A percentile compares a stretch with the other conserved stretches of the same genome.
These are phyloP conservation scores for Lachancea meyersii DNA, from an alignment of 805 yeast species.

Conservation along the genomic window DNA sequence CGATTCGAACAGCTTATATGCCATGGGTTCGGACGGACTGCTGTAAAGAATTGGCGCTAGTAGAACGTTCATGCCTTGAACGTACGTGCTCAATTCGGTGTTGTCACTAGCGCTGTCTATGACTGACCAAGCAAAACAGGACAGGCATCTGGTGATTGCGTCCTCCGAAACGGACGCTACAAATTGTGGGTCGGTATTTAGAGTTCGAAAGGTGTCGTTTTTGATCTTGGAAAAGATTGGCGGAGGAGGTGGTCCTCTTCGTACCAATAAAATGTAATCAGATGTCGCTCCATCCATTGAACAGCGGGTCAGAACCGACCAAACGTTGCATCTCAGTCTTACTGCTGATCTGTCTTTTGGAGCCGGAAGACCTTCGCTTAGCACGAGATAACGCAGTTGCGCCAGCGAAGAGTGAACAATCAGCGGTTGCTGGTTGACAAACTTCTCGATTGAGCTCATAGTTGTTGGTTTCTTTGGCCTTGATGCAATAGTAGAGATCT, in stretches of 20 bases:
- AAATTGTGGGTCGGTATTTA: conserved; percentile 66
- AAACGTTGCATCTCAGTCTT: conserved; percentile 53
- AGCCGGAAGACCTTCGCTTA: conserved; percentile 23
- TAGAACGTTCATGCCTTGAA: conserved; percentile 88
- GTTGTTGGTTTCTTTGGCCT: neutral
- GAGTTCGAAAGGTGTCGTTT: conserved; percentile 81
- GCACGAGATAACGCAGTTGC: conserved; percentile 23
- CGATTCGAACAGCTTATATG: conserved; percentile 63
- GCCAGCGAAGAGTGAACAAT: conserved; percentile 25
- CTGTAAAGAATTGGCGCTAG: conserved; percentile 78
- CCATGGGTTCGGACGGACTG: conserved; percentile 77
- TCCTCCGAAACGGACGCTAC: conserved; percentile 63
- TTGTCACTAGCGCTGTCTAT: conserved; percentile 14
- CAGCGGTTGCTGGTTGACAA: conserved; percentile 22
- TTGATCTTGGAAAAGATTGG: conserved; percentile 56
- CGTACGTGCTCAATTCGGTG: conserved; percentile 42
- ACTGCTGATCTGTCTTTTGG: conserved; percentile 15
- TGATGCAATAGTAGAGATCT: neutral
- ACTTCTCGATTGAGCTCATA: conserved; percentile 18
- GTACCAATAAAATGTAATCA: conserved; percentile 47
- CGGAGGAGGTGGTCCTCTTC: conserved; percentile 51
- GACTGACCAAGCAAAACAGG: conserved; percentile 57
- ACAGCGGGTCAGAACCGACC: conserved; percentile 70
- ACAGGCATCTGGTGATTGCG: conserved; percentile 58
- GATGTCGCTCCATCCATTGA: conserved; percentile 49